These are phyloP conservation scores for Trichophyton verrucosum DNA, from an alignment of 2,329 filamentous ascomycete species.

Conservation along the genomic window DNA sequence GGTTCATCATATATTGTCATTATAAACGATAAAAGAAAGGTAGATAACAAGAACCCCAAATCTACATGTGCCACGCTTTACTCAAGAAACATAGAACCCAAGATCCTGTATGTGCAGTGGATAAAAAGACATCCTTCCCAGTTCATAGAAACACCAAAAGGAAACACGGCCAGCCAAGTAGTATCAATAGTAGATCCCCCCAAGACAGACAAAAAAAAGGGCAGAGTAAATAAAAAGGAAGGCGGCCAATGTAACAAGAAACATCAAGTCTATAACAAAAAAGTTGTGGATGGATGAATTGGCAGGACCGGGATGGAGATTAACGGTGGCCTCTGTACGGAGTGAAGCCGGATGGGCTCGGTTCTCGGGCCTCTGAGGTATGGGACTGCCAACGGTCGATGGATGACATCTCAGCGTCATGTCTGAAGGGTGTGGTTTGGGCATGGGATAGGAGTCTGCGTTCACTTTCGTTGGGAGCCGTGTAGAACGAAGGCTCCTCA, in stretches of 20 bases:
- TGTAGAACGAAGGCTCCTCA: conserved; percentile 21
- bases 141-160: neutral
- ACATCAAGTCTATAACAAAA: neutral
- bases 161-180: neutral
- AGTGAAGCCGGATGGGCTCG: conserved; percentile 12
- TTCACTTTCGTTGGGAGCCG: conserved; percentile 29
- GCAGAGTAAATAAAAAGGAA: too few relatives aligned
- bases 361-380: conserved; percentile 6
- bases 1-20: neutral
- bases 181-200: neutral
- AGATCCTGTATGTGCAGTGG: neutral
- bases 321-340: conserved; percentile 11
- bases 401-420: conserved; percentile 13
- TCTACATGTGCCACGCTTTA: neutral
- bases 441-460: conserved; percentile 24
- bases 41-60: neutral
- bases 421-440: conserved; percentile 18
- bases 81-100: neutral
- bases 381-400: conserved; percentile 26
- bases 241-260: neutral
- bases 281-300: neutral
- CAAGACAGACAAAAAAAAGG: neutral
- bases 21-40: neutral
- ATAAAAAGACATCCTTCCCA: neutral
- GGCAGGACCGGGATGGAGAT: neutral